Conservation (phyloP, 345 rosid genomes). For the Bruguiera parviflora region DNA sequence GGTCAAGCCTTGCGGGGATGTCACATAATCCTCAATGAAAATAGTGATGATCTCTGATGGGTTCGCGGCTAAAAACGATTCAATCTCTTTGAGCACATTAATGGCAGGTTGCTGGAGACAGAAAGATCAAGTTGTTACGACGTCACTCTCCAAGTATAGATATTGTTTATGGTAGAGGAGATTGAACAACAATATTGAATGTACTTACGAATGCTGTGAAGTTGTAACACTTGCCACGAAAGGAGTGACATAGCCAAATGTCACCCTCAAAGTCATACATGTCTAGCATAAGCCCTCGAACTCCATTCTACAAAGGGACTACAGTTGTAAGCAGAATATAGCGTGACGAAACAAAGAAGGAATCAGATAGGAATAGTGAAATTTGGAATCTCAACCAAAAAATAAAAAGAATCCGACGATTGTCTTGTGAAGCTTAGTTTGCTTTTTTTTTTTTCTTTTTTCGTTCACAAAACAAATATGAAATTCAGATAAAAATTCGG, state of each 20-base stretch:
- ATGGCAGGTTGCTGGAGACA: constrained; percentile 70
- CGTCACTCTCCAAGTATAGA: not conserved
- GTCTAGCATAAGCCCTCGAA: constrained; percentile 90
- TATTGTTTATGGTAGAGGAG: not conserved
- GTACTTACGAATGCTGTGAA: constrained; percentile 79
- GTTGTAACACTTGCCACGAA: constrained; percentile 61
- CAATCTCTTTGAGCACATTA: constrained; percentile 71
- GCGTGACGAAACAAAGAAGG: not conserved
- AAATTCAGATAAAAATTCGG: too few species aligned
- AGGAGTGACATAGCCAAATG: constrained; percentile 90
- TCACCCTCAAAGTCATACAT: constrained; percentile 77
- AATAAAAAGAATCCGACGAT: too few species aligned
- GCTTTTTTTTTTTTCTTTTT: too few species aligned
- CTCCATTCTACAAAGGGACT: constrained; percentile 65
- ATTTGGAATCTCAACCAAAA: too few species aligned
- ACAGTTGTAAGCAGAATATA: not conserved
- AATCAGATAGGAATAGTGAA: not conserved
- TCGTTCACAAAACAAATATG: too few species aligned
- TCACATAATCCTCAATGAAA: constrained; percentile 91
- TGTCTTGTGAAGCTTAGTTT: too few species aligned
- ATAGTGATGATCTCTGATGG: constrained; percentile 85
- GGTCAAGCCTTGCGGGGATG: constrained; percentile 62
- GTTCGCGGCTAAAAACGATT: constrained; percentile 58
- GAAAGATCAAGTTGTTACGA: not conserved
- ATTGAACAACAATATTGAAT: constrained; percentile 6